Evolutionary conservation across 2,329 filamentous ascomycete genomes (phyloP).

Genomic region (Colletotrichum siamense): DNA sequence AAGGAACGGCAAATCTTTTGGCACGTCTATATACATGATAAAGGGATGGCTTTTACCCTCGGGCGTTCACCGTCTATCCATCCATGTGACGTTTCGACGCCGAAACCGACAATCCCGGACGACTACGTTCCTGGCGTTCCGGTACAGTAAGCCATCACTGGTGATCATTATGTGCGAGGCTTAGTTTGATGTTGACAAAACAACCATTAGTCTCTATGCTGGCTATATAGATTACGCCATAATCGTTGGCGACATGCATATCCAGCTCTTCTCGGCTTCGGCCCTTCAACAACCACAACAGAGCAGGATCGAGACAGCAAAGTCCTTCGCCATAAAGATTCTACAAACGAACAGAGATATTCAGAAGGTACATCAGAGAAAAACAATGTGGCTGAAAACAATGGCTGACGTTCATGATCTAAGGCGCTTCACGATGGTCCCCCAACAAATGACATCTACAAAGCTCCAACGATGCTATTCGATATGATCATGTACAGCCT

Average conservation of each 20-base stretch:
- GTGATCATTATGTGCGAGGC: not conserved
- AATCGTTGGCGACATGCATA: not conserved
- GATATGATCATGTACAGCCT: not conserved
- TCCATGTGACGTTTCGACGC: conserved; percentile 31
- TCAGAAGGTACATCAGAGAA: not conserved
- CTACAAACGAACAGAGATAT: not conserved
- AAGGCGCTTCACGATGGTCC: not conserved
- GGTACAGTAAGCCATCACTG: not conserved
- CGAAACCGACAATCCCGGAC: not conserved
- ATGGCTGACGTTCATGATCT: not conserved
- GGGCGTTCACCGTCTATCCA: conserved; percentile 31
- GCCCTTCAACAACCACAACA: not conserved
- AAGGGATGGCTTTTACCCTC: conserved; percentile 31
- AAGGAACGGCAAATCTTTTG: conserved; percentile 29
- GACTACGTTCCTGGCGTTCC: not conserved
- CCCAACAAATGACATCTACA: not conserved
- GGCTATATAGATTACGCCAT: not conserved
- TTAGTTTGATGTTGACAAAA: too few relatives aligned
- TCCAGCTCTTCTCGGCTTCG: not conserved
- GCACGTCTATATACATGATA: conserved; percentile 33
- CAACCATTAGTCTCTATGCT: not conserved
- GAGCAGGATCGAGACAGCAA: not conserved
- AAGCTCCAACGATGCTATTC: not conserved
- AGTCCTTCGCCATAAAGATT: not conserved
- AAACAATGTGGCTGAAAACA: fast-evolving